Evolutionary conservation across 176 grass and related monocot species (phyloP).

Genomic region (Carex parvula): DNA sequence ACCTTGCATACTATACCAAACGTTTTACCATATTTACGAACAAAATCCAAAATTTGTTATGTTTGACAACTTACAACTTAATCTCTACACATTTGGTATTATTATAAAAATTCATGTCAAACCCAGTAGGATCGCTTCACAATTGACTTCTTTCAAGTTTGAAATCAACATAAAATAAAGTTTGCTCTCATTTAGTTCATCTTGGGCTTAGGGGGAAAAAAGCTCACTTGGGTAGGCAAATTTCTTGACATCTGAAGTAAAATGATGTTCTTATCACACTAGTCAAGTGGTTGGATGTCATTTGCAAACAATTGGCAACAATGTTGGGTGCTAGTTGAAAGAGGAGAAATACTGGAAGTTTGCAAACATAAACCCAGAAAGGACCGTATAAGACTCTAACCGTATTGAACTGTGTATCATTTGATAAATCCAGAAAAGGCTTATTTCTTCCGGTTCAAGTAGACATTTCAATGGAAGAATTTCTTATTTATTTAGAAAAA

Average conservation of each 20-base stretch:
- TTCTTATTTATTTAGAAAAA: no score
- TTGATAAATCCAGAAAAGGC: no score
- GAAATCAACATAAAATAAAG: not conserved
- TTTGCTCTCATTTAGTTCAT: not conserved
- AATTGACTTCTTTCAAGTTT: not conserved
- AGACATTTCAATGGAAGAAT: no score
- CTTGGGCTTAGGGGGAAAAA: not conserved
- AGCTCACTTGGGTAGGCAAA: not conserved
- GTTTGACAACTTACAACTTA: not conserved
- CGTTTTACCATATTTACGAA: not conserved
- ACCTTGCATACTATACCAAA: not conserved
- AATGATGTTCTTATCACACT: not conserved
- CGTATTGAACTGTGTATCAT: no score
- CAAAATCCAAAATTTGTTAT: constrained; percentile 5
- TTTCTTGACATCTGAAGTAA: not conserved
- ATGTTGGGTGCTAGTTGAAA: no score
- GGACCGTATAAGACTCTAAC: no score
- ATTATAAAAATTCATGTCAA: not conserved
- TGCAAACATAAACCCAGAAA: no score
- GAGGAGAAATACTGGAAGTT: no score
- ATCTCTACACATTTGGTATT: not conserved
- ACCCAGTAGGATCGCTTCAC: not conserved
- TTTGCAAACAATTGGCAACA: no score
- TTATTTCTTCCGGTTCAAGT: no score
- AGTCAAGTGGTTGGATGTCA: no score